Base-by-base conservation (phyloP, 257 asterid species). In the Anisodus acutangulus region DNA sequence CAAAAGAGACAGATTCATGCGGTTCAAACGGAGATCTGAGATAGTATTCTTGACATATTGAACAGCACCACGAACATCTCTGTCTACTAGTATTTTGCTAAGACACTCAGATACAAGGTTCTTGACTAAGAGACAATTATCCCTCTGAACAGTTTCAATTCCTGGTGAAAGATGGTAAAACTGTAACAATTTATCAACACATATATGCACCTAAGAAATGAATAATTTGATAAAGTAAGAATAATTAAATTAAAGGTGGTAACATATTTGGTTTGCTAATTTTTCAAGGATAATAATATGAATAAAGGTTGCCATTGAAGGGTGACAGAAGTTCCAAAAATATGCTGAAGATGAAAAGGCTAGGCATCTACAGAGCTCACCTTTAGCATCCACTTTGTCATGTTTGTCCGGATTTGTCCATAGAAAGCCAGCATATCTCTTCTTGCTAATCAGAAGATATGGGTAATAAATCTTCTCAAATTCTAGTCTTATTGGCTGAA, bases 371-470 rank as follows among this genome's bases (percentile, higher is more conserved):
- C 57, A 47, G 45, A 76, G 78, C 89, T 88, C 91, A 97, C 99
- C 99, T 93, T 97, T 97, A 22, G 97, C 92, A 86, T 97, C 98
- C 98, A 97, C 95, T 90, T 95, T 97, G 92, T 97, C 99, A 85
- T 90, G 93, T 88, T 95, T 97, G 86, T 90, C 86, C 62, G 98
- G 98, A 90, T 92, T 97, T 86, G 99, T 94, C 99, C 99, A 97
- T 85, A 92, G 88, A 86, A 97, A 98, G 81, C 99, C 99, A 87
- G 99, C 99, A 87, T 97, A 97, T 86, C 99, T 97, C 95, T 97
- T 97, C 95, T 97, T 97, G 92, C 99, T 97, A 82, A 97, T 97
- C 74, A 97, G 87, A 49, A 97, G 88, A 87, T 97, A 97, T 79
- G 99, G 99, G 88, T 85, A 93, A 89, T 97, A 97, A 55, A 97